A percentile compares a stretch with the other conserved stretches of the same genome.
phyloP scores from a whole-genome alignment of 192 early-diverging fungal genomes.

The Blastocladiella britannica region DNA sequence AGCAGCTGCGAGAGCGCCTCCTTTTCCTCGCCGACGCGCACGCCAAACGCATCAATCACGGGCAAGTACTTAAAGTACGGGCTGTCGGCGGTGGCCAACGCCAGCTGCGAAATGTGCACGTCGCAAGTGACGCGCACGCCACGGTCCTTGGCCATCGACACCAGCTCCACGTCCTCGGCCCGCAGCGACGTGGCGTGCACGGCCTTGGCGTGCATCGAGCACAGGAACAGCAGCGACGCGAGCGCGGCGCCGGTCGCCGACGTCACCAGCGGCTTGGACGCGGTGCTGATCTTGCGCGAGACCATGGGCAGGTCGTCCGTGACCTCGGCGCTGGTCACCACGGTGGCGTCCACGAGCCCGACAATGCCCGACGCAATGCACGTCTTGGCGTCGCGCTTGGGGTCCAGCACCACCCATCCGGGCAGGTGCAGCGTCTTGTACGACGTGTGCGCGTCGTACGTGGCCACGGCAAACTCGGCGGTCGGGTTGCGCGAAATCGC shows the following conservation, averaged over 20 bases:
- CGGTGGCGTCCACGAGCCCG: constrained; percentile 47
- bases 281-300: constrained; percentile 44
- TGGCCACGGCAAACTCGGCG: constrained; percentile 24
- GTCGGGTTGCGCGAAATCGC: constrained; percentile 51
- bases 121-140: constrained; percentile 80
- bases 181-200: constrained; percentile 76
- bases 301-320: constrained; percentile 36
- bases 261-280: constrained; percentile 47
- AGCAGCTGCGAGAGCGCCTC: background rate
- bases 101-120: constrained; percentile 20
- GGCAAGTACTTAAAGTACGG: constrained; percentile 21
- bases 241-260: constrained; percentile 72
- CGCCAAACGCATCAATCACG: constrained; percentile 77
- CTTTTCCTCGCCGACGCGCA: constrained; percentile 20
- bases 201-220: constrained; percentile 57
- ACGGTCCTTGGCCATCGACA: constrained; percentile 65
- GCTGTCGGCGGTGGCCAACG: background rate
- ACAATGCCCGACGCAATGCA: constrained; percentile 34
- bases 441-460: constrained; percentile 80
- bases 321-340: constrained; percentile 34
- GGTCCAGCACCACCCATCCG: constrained; percentile 35
- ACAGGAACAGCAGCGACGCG: constrained; percentile 68
- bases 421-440: constrained; percentile 65
- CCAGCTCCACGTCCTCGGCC: constrained; percentile 65
- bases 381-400: constrained; percentile 11